A percentile compares a stretch with the other conserved stretches of the same genome.
These are phyloP conservation scores for Mariannaea elegans DNA, from an alignment of 2,329 filamentous ascomycete species.

Conservation along the genomic window DNA sequence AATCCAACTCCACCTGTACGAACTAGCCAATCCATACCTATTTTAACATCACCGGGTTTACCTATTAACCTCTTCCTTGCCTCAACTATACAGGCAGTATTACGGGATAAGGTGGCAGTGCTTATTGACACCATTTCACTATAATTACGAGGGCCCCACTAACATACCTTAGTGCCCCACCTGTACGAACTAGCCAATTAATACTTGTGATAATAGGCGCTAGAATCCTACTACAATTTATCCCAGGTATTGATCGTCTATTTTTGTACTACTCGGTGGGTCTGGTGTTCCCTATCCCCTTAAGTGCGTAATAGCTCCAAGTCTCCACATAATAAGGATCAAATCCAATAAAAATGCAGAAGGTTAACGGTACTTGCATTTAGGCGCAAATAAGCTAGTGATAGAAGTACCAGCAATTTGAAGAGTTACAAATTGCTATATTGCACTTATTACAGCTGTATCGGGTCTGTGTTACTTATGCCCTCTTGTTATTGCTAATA, in stretches of 20 bases:
- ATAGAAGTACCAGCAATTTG: no score
- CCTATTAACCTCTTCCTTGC: background rate
- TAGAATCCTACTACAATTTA: background rate
- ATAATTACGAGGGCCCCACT: background rate
- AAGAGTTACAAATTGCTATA: no score
- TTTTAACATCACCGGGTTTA: background rate
- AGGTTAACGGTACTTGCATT: no score
- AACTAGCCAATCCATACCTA: slow-evolving; percentile 3
- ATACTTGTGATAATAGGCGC: slow-evolving; percentile 20
- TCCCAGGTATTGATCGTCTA: no score
- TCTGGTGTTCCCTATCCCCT: no score
- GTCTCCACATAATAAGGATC: no score
- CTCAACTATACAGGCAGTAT: background rate
- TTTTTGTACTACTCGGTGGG: background rate
- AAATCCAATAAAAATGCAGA: no score
- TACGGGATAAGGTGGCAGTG: background rate
- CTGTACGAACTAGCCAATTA: slow-evolving; percentile 42
- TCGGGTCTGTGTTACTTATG: no score
- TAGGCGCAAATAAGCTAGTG: no score
- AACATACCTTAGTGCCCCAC: slow-evolving; percentile 6
- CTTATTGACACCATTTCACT: background rate
- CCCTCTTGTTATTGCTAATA: no score
- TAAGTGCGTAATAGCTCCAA: no score
- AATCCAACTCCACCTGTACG: slow-evolving; percentile 4
- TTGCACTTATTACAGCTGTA: no score